phyloP scores from a whole-genome alignment of 345 rosid species.

The Carallia pectinifolia region DNA sequence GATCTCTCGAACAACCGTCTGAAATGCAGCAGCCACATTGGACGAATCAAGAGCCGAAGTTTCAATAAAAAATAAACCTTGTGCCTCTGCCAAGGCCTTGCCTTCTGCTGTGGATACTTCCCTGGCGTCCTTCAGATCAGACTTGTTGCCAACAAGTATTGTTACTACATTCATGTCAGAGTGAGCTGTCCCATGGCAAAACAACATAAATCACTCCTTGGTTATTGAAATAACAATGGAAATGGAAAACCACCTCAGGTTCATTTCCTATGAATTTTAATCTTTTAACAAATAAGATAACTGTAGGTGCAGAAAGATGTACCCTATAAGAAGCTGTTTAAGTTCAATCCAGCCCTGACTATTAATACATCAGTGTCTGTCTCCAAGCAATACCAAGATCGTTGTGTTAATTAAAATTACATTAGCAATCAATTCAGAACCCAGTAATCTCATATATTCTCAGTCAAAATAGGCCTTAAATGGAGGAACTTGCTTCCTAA shows the following conservation, averaged over 20 bases:
- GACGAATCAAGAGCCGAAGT: slow-evolving; percentile 22
- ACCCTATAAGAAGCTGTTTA: background rate
- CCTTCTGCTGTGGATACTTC: slow-evolving; percentile 20
- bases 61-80: slow-evolving; percentile 21
- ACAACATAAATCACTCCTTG: too few relatives aligned
- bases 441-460: background rate
- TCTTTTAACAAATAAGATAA: background rate
- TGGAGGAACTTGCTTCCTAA: too few relatives aligned
- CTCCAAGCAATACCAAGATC: too few relatives aligned
- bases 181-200: slow-evolving; percentile 14
- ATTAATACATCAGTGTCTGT: background rate
- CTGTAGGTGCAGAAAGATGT: background rate
- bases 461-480: background rate
- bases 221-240: background rate
- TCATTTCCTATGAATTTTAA: background rate
- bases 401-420: background rate
- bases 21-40: slow-evolving; percentile 12
- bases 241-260: background rate
- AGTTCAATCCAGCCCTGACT: background rate
- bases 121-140: slow-evolving; percentile 17
- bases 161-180: slow-evolving; percentile 20
- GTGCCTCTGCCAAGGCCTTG: slow-evolving; percentile 19
- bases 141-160: slow-evolving; percentile 19
- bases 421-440: background rate
- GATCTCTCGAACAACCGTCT: slow-evolving; percentile 20